Conservation (phyloP, 2,329 filamentous ascomycete genomes). For the Rhinocladiella similis region DNA sequence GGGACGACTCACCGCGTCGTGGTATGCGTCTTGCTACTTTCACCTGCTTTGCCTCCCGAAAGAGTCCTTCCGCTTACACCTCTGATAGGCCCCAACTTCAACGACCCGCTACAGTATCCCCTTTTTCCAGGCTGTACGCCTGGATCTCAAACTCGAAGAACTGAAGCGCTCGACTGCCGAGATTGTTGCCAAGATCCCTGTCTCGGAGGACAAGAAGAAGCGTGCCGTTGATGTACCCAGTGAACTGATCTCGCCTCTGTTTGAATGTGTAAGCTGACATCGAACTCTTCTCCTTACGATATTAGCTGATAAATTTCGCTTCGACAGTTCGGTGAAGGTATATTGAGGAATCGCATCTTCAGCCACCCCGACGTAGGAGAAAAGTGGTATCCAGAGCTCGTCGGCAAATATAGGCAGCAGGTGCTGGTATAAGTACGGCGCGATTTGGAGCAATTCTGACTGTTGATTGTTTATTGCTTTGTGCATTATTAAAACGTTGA, state of each 20-base stretch:
- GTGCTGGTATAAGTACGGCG: no score
- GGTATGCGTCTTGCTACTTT: slow-evolving; percentile 28
- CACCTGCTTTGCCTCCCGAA: not conserved
- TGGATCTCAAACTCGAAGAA: not conserved
- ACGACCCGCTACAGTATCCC: slow-evolving; percentile 49
- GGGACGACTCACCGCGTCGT: slow-evolving; percentile 40
- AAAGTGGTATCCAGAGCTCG: slow-evolving; percentile 3
- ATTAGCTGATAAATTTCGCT: not conserved
- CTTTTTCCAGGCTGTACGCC: slow-evolving; percentile 57
- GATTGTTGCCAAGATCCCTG: not conserved
- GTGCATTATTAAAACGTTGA: no score
- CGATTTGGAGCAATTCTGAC: no score
- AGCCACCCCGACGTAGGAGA: slow-evolving; percentile 3
- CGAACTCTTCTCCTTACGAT: not conserved
- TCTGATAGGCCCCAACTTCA: slow-evolving; percentile 33
- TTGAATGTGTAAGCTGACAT: not conserved
- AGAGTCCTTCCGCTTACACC: not conserved
- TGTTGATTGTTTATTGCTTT: no score
- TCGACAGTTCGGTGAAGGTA: not conserved
- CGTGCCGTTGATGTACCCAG: not conserved
- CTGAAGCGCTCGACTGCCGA: not conserved
- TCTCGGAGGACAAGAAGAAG: not conserved
- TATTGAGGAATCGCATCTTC: not conserved
- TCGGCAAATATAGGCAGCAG: not conserved
- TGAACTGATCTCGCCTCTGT: not conserved